Evolutionary conservation across 2,329 filamentous ascomycete species (phyloP).

Genomic region (Emergomyces pasteurianus): DNA sequence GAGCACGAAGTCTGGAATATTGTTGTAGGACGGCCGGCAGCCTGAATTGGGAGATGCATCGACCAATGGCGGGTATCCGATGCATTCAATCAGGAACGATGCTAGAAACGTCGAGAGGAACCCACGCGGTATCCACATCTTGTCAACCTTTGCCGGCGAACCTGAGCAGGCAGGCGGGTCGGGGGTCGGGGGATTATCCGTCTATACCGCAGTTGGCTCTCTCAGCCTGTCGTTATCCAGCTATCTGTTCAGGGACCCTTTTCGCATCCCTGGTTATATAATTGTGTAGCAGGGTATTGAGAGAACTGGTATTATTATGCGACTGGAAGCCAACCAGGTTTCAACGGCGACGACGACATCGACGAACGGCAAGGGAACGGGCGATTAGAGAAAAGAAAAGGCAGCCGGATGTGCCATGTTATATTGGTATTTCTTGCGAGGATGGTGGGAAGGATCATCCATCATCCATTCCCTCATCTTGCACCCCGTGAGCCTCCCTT

Average conservation of each 20-base stretch:
- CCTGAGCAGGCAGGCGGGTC: no score
- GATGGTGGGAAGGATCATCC: not conserved
- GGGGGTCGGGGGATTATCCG: no score
- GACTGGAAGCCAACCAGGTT: not conserved
- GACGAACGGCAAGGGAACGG: not conserved
- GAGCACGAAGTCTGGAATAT: conserved; percentile 32
- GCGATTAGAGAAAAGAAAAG: not conserved
- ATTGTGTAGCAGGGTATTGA: not conserved
- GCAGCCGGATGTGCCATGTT: not conserved
- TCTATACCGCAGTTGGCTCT: not conserved
- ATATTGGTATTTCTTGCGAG: not conserved
- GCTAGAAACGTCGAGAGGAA: not conserved
- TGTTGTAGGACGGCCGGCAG: not conserved
- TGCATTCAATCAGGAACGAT: not conserved
- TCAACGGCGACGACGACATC: not conserved
- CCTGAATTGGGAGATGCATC: not conserved
- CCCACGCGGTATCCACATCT: not conserved
- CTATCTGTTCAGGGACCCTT: not conserved
- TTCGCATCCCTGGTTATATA: not conserved
- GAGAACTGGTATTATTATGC: not conserved
- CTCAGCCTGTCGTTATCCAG: not conserved
- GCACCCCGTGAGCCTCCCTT: not conserved
- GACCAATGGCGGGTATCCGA: not conserved
- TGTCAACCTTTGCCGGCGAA: not conserved
- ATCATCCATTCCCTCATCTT: not conserved